Percentiles rank a stretch among this genome's conserved stretches.
phyloP scores from a whole-genome alignment of 352 stramenopile species.

The Peronospora destructor region DNA sequence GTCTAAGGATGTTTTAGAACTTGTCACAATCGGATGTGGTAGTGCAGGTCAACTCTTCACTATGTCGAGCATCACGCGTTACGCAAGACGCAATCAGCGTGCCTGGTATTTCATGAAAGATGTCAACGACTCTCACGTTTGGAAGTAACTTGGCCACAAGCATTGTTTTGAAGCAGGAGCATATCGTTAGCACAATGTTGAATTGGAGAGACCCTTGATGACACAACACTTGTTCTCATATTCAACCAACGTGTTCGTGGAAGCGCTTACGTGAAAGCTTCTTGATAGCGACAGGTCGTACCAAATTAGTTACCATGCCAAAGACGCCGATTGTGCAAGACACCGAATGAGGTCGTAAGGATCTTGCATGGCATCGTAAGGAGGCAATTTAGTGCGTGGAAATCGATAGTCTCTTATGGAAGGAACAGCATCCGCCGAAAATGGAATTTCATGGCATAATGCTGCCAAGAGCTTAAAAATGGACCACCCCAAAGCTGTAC shows the following conservation, averaged over 20 bases:
- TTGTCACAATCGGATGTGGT: constrained; percentile 95
- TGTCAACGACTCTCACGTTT: constrained; percentile 84
- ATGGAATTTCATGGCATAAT: constrained; percentile 63
- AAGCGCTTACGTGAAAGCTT: constrained; percentile 76
- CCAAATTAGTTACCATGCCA: constrained; percentile 83
- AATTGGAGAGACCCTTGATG: constrained; percentile 90
- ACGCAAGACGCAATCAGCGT: constrained; percentile 59
- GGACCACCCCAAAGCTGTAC: constrained; percentile 83
- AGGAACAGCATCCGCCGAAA: constrained; percentile 74
- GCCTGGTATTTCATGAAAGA: constrained; percentile 76
- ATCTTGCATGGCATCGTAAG: constrained; percentile 53
- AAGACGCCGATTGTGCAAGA: constrained; percentile 67
- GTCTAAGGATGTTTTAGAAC: constrained; percentile 73
- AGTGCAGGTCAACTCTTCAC: constrained; percentile 95
- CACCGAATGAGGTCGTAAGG: constrained; percentile 60
- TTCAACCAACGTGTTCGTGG: constrained; percentile 74
- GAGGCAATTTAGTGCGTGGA: constrained; percentile 48
- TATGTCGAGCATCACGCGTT: constrained; percentile 84
- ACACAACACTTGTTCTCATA: constrained; percentile 84
- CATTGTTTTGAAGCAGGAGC: constrained; percentile 92
- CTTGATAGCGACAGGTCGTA: constrained; percentile 73
- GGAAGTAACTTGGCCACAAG: constrained; percentile 92
- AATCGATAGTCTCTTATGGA: constrained; percentile 79
- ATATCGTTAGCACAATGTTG: constrained; percentile 98
- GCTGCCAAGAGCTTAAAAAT: constrained; percentile 68